Conservation (phyloP, 257 asterid genomes). For the Jaltomata sinuosa region DNA sequence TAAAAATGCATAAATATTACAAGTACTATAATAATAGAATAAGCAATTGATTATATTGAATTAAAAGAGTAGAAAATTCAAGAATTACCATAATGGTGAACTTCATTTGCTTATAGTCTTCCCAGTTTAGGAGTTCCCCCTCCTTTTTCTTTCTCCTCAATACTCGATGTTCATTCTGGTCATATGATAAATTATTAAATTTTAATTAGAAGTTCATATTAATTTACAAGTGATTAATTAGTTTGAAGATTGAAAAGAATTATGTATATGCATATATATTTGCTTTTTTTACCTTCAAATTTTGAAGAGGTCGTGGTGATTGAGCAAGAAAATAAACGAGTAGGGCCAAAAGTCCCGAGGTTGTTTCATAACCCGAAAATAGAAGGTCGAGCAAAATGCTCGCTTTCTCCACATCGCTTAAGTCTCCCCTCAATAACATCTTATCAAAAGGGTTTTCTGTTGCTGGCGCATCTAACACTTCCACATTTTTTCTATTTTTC, state of each 20-base stretch:
- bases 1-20: too few relatives aligned
- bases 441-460: constrained; percentile 36
- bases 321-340: constrained; percentile 51
- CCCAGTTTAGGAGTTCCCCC: constrained; percentile 46
- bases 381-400: constrained; percentile 55
- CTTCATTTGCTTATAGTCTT: constrained; percentile 72
- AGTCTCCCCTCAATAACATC: constrained; percentile 17
- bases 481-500: neutral
- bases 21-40: too few relatives aligned
- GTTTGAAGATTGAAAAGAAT: too few relatives aligned
- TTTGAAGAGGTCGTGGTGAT: constrained; percentile 30
- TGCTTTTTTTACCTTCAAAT: too few relatives aligned
- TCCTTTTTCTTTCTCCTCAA: constrained; percentile 34
- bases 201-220: too few relatives aligned
- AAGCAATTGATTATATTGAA: too few relatives aligned
- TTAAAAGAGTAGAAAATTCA: neutral
- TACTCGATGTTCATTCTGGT: too few relatives aligned
- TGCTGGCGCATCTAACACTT: neutral
- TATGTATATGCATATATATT: too few relatives aligned
- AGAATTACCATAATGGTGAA: constrained; percentile 41
- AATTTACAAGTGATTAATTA: too few relatives aligned
- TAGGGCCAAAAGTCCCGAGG: constrained; percentile 67
- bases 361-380: constrained; percentile 81
- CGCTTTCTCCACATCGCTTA: constrained; percentile 55
- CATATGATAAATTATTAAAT: too few relatives aligned